Conservation (phyloP, 2,329 filamentous ascomycete genomes). For the Cordyceps cateniannulata region DNA sequence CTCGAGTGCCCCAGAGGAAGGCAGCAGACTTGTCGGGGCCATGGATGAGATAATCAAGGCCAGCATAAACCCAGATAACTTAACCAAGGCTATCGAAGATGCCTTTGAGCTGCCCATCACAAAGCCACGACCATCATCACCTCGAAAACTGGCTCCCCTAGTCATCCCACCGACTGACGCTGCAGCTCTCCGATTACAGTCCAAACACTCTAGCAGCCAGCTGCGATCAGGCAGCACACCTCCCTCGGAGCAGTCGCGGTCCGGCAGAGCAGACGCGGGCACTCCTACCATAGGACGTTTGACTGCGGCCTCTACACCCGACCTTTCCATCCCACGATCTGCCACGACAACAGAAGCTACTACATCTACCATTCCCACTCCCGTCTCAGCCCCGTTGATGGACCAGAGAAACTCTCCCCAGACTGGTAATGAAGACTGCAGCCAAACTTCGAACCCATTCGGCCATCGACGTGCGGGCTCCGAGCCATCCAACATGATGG, state of each 20-base stretch:
- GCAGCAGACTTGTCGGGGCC: background rate
- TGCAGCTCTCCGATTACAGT: constrained; percentile 19
- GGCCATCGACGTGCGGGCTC: constrained; percentile 49
- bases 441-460: constrained; percentile 12
- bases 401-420: constrained; percentile 38
- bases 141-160: constrained; percentile 49
- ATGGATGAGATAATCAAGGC: constrained; percentile 1
- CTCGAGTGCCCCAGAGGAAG: constrained; percentile 50
- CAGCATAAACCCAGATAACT: constrained; percentile 20
- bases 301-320: constrained; percentile 35
- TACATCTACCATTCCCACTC: constrained; percentile 40
- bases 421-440: constrained; percentile 17
- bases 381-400: constrained; percentile 40
- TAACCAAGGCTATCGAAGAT: constrained; percentile 19
- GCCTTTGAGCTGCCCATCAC: constrained; percentile 18
- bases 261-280: constrained; percentile 40
- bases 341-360: constrained; percentile 26
- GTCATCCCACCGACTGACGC: constrained; percentile 40
- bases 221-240: constrained; percentile 39
- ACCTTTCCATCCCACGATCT: constrained; percentile 36
- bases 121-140: constrained; percentile 29
- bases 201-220: constrained; percentile 36
- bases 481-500: constrained; percentile 53
- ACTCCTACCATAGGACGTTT: constrained; percentile 39
- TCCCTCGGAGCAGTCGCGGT: constrained; percentile 32